A percentile compares a stretch with the other conserved stretches of the same genome.
Evolutionary conservation across 2,329 filamentous ascomycete genomes (phyloP).

Genomic region (Pseudopithomyces maydicus): DNA sequence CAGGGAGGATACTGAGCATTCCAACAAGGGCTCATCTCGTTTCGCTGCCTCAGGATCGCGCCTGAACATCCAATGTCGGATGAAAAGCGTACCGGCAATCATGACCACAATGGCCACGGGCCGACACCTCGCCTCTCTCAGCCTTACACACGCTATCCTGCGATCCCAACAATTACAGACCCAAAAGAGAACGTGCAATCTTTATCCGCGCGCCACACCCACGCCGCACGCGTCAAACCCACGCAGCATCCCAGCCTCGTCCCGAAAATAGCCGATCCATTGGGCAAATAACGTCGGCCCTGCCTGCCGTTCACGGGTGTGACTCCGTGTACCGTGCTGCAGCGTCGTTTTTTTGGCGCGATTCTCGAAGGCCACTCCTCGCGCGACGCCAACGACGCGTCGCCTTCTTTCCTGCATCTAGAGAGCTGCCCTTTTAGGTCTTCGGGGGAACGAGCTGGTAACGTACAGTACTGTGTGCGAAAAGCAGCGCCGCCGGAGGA

Average conservation of each 20-base stretch:
- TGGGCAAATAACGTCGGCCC: slow-evolving; percentile 3
- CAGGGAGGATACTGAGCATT: not conserved
- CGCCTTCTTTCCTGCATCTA: not conserved
- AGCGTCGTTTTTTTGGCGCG: slow-evolving; percentile 1
- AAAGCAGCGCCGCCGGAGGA: not conserved
- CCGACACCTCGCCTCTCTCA: not conserved
- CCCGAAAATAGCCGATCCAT: slow-evolving; percentile 4
- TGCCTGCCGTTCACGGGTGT: not conserved
- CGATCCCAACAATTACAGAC: not conserved
- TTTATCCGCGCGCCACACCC: slow-evolving; percentile 2
- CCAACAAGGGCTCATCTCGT: not conserved
- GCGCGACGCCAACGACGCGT: not conserved
- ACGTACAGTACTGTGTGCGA: too few species aligned
- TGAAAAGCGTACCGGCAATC: not conserved
- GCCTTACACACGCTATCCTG: not conserved
- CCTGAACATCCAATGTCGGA: not conserved
- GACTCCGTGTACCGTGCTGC: slow-evolving; percentile 4
- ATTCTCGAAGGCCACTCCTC: not conserved
- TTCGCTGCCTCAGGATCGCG: not conserved
- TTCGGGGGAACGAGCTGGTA: not conserved
- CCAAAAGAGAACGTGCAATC: not conserved
- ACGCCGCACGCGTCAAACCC: not conserved
- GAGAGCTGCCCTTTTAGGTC: not conserved
- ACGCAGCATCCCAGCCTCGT: not conserved
- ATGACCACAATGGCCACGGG: not conserved